Conservation (phyloP, 164 flowering plant genomes). For the Vitis rotundifolia region DNA sequence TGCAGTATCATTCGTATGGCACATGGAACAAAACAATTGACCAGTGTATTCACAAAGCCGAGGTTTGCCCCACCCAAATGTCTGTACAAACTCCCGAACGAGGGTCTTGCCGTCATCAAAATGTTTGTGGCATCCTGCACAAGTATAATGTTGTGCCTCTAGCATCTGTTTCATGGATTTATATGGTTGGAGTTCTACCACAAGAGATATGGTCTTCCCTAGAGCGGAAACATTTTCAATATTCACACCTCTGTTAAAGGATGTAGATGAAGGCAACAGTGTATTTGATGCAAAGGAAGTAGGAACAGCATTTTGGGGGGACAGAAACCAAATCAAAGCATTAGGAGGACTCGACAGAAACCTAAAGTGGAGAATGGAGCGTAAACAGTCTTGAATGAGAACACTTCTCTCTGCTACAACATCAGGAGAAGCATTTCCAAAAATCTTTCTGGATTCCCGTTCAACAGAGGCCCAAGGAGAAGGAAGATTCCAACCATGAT, state of each 20-base stretch:
- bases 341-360: conserved; percentile 42
- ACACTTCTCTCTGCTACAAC: conserved; percentile 77
- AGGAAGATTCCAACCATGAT: conserved; percentile 74
- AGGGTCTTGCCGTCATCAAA: conserved; percentile 66
- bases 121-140: conserved; percentile 88
- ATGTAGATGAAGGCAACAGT: conserved; percentile 19
- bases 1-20: conserved; percentile 90
- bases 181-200: conserved; percentile 59
- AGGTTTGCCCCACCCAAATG: conserved; percentile 93
- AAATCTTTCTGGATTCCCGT: conserved; percentile 76
- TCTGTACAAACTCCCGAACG: conserved; percentile 63
- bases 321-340: conserved; percentile 68
- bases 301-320: conserved; percentile 49
- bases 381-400: conserved; percentile 86
- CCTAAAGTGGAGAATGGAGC: conserved; percentile 56
- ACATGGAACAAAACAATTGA: conserved; percentile 84
- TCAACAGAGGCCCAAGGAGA: conserved; percentile 81
- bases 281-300: conserved; percentile 38
- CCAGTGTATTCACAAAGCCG: conserved; percentile 92
- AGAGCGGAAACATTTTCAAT: conserved; percentile 33
- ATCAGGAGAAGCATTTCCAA: conserved; percentile 87
- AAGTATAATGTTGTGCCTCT: conserved; percentile 74
- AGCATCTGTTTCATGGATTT: conserved; percentile 74
- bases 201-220: conserved; percentile 81
- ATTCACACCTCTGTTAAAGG: conserved; percentile 13